Percentiles rank a stretch among this genome's conserved stretches.
These are phyloP conservation scores for Apiospora koreana DNA, from an alignment of 2,329 filamentous ascomycete species.

Conservation along the genomic window DNA sequence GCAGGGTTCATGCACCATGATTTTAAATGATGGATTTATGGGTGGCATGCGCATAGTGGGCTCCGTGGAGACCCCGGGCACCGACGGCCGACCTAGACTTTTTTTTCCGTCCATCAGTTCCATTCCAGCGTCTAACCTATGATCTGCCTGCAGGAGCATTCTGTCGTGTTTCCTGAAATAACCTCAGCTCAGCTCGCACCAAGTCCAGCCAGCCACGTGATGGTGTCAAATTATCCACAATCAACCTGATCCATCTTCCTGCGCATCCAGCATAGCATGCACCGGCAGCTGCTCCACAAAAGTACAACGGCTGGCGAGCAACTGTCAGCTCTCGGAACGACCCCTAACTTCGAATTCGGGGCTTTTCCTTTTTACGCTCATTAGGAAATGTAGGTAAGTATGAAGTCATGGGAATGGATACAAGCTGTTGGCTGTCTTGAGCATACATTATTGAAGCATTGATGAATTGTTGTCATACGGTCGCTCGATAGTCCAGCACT, in stretches of 20 bases:
- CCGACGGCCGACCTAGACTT: not conserved
- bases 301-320: not conserved
- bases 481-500: no score
- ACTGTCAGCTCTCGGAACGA: not conserved
- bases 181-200: not conserved
- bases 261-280: not conserved
- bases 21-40: not conserved
- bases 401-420: no score
- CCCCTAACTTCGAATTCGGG: not conserved
- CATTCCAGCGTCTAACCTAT: no score
- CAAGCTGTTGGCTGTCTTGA: no score
- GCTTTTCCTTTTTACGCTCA: no score
- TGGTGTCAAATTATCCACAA: not conserved
- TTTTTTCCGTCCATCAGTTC: not conserved
- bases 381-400: no score
- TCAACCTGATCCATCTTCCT: not conserved
- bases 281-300: not conserved
- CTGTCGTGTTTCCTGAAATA: not conserved
- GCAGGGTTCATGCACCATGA: constrained; percentile 3
- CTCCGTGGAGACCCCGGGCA: not conserved
- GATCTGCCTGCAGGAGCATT: no score
- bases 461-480: no score
- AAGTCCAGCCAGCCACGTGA: not conserved
- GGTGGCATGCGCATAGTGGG: not conserved
- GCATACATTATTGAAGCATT: no score